Base-by-base conservation (phyloP, 805 yeast genomes). In the Myxozyma monticola region DNA sequence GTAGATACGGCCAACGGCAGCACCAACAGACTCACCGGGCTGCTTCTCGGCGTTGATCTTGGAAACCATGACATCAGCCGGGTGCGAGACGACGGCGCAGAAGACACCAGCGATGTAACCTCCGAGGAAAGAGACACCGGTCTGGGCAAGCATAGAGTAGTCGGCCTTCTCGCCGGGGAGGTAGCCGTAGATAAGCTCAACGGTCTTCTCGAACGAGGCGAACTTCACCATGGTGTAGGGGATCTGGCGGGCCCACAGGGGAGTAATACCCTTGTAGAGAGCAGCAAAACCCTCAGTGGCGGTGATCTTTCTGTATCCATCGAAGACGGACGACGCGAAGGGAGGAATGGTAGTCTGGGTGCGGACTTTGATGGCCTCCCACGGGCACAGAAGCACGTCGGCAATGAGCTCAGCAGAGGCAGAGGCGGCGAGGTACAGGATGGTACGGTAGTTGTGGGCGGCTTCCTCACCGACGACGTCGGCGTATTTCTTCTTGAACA, bases 191-290 rank as follows among this genome's bases (percentile, higher is more conserved):
- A 91, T 90, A 42, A 72, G 68, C 64, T 84, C 88, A 28, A 91
- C 97, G 45, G 90, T 85, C 67, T 81, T 85, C 74, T 91, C 99
- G 72, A 93, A 91, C 22, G 95, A 79, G 7, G 97, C 91, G 70
- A 91, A 93, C 72, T 93, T 91, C 56, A 86, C 95, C 96, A 91
- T 90, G 24, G 98, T 91, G 75, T 91, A 91, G n/a, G 98, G 99
- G 62, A 91, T 85, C 72, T 91, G 99, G 74, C 98, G 84, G 51
- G 83, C 80, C 98, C 98, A 93, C 59, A 91, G 76, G 12, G 99
- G 98, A 8, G 81, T 84, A 46, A 91, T 71, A 46, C 98, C 98
- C 65, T 86, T 85, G 74, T 90, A 91, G 44, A 91, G 75, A 1
- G 88, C 87, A 20, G 73, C 80, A 46, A 84, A 55, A 12, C 96